A percentile compares a stretch with the other conserved stretches of the same genome.
phyloP scores from a whole-genome alignment of 306 rosid genomes.

The Vigna trinervia region DNA sequence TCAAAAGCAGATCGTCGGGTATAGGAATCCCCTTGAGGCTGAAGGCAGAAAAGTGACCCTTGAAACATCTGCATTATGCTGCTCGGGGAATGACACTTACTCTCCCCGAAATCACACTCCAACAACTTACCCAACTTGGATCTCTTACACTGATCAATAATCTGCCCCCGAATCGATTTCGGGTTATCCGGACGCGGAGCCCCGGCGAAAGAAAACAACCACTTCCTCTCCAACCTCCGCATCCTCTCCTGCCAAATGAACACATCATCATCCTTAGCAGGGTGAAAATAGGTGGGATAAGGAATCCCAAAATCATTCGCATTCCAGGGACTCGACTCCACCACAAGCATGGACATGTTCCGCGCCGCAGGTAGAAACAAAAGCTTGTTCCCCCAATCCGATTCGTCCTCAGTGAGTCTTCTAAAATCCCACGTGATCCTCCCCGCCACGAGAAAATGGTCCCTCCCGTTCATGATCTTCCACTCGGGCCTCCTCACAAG shows the following conservation, averaged over 20 bases:
- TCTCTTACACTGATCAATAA: slow-evolving; percentile 79
- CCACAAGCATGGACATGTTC: slow-evolving; percentile 99
- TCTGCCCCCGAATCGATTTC: slow-evolving; percentile 89
- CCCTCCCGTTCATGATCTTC: slow-evolving; percentile 87
- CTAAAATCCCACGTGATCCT: slow-evolving; percentile 98
- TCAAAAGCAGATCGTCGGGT: slow-evolving; percentile 97
- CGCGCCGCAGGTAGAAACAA: slow-evolving; percentile 91
- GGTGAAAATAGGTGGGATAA: slow-evolving; percentile 96
- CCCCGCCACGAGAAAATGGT: slow-evolving; percentile 97
- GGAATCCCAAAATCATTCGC: slow-evolving; percentile 97
- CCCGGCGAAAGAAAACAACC: slow-evolving; percentile 96
- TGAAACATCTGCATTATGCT: slow-evolving; percentile 99
- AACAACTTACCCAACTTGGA: slow-evolving; percentile 82
- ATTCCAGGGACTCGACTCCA: slow-evolving; percentile 99
- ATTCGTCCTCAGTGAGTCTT: slow-evolving; percentile 71
- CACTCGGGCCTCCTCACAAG: slow-evolving; percentile 84
- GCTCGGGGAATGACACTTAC: slow-evolving; percentile 97
- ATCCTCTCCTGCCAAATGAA: slow-evolving; percentile 67
- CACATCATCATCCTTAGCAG: slow-evolving; percentile 90
- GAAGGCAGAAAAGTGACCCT: slow-evolving; percentile 91
- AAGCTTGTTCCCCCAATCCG: slow-evolving; percentile 95
- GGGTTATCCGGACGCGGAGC: slow-evolving; percentile 92
- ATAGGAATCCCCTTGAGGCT: slow-evolving; percentile 98
- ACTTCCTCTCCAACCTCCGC: slow-evolving; percentile 61
- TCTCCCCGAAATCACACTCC: slow-evolving; percentile 98